Conservation (phyloP, 1,139 yeast genomes). For the Yamadazyma dendronema region DNA sequence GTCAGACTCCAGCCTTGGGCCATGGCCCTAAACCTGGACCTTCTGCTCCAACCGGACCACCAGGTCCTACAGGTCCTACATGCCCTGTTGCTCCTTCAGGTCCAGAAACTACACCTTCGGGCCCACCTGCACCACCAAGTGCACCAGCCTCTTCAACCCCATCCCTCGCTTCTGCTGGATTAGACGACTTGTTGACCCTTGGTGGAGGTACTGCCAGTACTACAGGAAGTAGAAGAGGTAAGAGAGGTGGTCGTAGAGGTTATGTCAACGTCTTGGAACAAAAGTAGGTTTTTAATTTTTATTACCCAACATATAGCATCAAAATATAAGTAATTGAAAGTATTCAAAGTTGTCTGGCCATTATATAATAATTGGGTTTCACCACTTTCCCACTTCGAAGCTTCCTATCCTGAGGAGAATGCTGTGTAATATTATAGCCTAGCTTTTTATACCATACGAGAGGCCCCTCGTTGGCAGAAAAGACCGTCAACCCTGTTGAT, state of each 20-base stretch:
- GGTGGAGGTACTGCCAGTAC: constrained; percentile 36
- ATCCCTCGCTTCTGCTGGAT: constrained; percentile 47
- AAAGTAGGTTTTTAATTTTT: no score
- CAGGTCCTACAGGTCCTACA: background rate
- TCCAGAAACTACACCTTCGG: background rate
- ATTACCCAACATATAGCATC: no score
- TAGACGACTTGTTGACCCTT: constrained; percentile 67
- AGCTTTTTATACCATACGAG: constrained; percentile 39
- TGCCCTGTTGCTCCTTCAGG: background rate
- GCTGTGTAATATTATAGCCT: constrained; percentile 37
- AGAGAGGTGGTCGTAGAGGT: constrained; percentile 68
- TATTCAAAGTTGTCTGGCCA: constrained; percentile 8
- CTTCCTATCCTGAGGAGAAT: constrained; percentile 44
- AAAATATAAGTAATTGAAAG: background rate
- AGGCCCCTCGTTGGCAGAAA: constrained; percentile 44
- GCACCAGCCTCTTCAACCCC: constrained; percentile 10
- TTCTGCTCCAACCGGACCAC: background rate
- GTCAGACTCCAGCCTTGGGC: no score
- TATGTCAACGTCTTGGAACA: constrained; percentile 74
- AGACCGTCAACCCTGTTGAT: constrained; percentile 50
- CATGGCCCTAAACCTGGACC: no score
- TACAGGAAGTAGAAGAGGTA: constrained; percentile 48
- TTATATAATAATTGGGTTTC: constrained; percentile 29
- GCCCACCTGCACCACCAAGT: constrained; percentile 4
- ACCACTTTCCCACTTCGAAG: constrained; percentile 38